A percentile compares a stretch with the other conserved stretches of the same genome.
phyloP scores from a whole-genome alignment of 2,329 filamentous ascomycete genomes.

The Monosporascus sp. region DNA sequence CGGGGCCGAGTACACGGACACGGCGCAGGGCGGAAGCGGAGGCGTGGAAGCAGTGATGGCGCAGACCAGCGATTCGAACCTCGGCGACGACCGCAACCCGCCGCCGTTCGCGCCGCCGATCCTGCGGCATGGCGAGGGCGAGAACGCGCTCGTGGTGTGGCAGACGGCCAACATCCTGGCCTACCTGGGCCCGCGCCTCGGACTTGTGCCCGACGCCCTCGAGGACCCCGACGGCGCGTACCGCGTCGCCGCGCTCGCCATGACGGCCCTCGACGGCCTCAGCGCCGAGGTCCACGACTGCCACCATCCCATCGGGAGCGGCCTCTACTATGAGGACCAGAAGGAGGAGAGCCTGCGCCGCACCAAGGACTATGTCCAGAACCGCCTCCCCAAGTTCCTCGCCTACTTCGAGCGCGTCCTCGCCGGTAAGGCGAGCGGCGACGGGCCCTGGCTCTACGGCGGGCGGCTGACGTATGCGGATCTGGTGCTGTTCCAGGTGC shows the following conservation, averaged over 20 bases:
- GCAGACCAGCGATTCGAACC: slow-evolving; percentile 39
- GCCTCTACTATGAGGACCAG: slow-evolving; percentile 69
- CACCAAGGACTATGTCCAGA: slow-evolving; percentile 52
- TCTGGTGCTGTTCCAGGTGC: slow-evolving; percentile 66
- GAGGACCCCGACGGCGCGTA: slow-evolving; percentile 43
- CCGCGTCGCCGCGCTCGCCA: slow-evolving; percentile 56
- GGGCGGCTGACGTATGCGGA: slow-evolving; percentile 66
- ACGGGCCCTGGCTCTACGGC: slow-evolving; percentile 63
- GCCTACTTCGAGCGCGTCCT: slow-evolving; percentile 66
- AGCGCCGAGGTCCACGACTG: slow-evolving; percentile 69
- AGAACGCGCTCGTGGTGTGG: slow-evolving; percentile 48
- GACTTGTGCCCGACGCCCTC: slow-evolving; percentile 41
- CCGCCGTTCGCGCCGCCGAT: slow-evolving; percentile 64
- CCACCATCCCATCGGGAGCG: slow-evolving; percentile 63
- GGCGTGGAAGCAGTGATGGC: slow-evolving; percentile 41
- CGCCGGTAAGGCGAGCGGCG: slow-evolving; percentile 49
- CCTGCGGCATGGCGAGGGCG: slow-evolving; percentile 49
- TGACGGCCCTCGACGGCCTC: slow-evolving; percentile 68
- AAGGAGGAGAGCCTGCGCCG: slow-evolving; percentile 59
- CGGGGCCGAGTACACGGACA: slow-evolving; percentile 60
- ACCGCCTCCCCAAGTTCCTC: slow-evolving; percentile 67
- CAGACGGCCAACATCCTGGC: slow-evolving; percentile 71
- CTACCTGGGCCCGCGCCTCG: slow-evolving; percentile 61
- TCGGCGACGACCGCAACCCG: slow-evolving; percentile 53
- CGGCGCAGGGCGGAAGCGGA: slow-evolving; percentile 44